Percentiles rank a stretch among this genome's conserved stretches.
These are phyloP conservation scores for Dioscorea alata DNA, from an alignment of 106 monocot genomes.

Conservation along the genomic window DNA sequence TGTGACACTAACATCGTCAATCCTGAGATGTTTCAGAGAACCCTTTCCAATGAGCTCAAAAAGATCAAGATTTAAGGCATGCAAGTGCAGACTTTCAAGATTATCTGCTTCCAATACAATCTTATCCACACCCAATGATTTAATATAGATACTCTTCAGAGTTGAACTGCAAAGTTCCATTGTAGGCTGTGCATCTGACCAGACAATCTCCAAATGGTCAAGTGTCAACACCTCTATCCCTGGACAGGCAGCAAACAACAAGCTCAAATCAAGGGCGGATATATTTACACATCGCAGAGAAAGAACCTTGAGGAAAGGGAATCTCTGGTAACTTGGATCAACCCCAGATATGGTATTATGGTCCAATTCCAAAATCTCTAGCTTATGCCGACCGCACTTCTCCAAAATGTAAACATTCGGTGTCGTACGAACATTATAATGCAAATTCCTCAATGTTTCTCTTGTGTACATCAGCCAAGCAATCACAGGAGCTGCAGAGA, in stretches of 20 bases:
- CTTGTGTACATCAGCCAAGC: constrained; percentile 98
- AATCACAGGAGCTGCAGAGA: constrained; percentile 91
- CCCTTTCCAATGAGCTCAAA: constrained; percentile 91
- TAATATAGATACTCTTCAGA: constrained; percentile 62
- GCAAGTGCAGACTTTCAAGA: constrained; percentile 70
- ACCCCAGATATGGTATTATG: constrained; percentile 76
- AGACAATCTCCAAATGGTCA: constrained; percentile 66
- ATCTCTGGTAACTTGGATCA: constrained; percentile 82
- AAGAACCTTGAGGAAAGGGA: constrained; percentile 70
- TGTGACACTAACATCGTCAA: constrained; percentile 94
- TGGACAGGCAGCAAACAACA: constrained; percentile 72
- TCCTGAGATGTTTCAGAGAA: constrained; percentile 61
- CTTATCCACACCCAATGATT: constrained; percentile 72
- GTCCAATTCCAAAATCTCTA: constrained; percentile 73
- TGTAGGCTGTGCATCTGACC: constrained; percentile 76
- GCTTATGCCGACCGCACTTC: constrained; percentile 76
- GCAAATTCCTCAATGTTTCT: constrained; percentile 65
- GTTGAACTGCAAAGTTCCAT: constrained; percentile 78
- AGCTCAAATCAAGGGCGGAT: constrained; percentile 79
- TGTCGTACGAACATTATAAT: constrained; percentile 67
- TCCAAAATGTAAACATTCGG: constrained; percentile 87
- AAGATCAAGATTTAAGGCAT: constrained; percentile 80
- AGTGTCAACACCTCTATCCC: constrained; percentile 74
- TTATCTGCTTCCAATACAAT: constrained; percentile 87
- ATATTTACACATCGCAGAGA: constrained; percentile 69